These are phyloP conservation scores for Heterococcus sp. DNA, from an alignment of 108 stramenopile species.

Conservation along the genomic window DNA sequence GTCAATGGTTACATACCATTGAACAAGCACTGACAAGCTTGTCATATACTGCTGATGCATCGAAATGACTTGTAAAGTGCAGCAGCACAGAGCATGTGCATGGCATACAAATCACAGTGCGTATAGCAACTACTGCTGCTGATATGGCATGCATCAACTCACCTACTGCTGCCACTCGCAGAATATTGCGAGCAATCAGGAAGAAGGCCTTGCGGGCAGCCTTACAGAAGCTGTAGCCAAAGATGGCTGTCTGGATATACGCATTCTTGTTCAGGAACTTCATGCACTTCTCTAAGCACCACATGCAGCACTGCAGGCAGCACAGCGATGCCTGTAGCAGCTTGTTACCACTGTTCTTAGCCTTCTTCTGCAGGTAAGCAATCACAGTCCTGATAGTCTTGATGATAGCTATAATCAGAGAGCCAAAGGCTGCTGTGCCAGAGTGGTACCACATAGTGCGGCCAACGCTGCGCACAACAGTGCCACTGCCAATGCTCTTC, in stretches of 20 bases:
- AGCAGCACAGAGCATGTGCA: not conserved
- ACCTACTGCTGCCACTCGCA: slow-evolving; percentile 49
- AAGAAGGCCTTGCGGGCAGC: slow-evolving; percentile 53
- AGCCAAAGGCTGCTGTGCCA: slow-evolving; percentile 92
- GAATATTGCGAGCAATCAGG: slow-evolving; percentile 52
- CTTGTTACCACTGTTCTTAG: slow-evolving; percentile 32
- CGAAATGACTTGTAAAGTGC: not conserved
- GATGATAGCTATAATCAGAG: slow-evolving; percentile 81
- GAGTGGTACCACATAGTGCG: slow-evolving; percentile 70
- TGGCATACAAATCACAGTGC: too few species aligned
- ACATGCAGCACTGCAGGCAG: slow-evolving; percentile 80
- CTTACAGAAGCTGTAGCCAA: slow-evolving; percentile 47
- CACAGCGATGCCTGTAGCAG: slow-evolving; percentile 69
- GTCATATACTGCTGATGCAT: not conserved
- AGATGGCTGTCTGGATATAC: slow-evolving; percentile 65
- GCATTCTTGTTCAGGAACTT: slow-evolving; percentile 68
- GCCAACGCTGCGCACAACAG: slow-evolving; percentile 61
- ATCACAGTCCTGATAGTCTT: slow-evolving; percentile 73
- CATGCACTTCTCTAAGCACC: slow-evolving; percentile 64
- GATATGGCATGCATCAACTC: not conserved
- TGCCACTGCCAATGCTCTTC: slow-evolving; percentile 59
- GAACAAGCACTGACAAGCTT: not conserved
- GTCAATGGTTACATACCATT: too few species aligned
- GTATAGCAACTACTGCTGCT: not conserved
- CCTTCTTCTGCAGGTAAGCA: slow-evolving; percentile 73